phyloP scores from a whole-genome alignment of 1,139 yeast genomes.

The Suhomyces bokatorum region DNA sequence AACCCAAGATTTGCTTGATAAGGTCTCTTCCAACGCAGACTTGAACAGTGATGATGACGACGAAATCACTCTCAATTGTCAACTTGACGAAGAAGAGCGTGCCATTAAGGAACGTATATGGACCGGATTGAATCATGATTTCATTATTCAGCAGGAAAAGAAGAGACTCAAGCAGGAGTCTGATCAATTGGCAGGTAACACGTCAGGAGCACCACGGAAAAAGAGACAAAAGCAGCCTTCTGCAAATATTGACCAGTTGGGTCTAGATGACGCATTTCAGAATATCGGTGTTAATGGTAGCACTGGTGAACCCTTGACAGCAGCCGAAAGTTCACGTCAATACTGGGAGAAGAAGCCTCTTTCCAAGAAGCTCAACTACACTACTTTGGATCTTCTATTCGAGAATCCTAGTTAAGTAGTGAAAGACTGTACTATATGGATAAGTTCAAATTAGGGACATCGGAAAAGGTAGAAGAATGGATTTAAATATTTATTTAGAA shows the following conservation, averaged over 20 bases:
- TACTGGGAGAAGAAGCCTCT: conserved; percentile 70
- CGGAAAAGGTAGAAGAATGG: neutral
- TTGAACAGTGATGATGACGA: conserved; percentile 70
- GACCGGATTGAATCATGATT: conserved; percentile 88
- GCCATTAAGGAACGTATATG: conserved; percentile 75
- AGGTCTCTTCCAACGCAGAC: conserved; percentile 60
- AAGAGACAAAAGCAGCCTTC: conserved; percentile 32
- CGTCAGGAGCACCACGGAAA: conserved; percentile 48
- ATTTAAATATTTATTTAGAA: too few relatives aligned
- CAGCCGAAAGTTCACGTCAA: conserved; percentile 73
- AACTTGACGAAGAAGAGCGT: conserved; percentile 68
- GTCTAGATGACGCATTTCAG: conserved; percentile 40
- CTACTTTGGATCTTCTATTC: conserved; percentile 69
- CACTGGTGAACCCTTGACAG: conserved; percentile 49
- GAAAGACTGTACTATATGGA: too few relatives aligned
- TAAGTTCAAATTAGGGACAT: neutral
- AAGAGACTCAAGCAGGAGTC: conserved; percentile 84
- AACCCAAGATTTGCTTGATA: conserved; percentile 51
- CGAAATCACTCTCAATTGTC: conserved; percentile 58
- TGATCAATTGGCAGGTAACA: conserved; percentile 77
- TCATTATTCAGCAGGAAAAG: conserved; percentile 78
- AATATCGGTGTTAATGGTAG: conserved; percentile 42
- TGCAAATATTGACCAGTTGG: conserved; percentile 17
- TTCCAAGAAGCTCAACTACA: conserved; percentile 86
- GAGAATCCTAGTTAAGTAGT: conserved; percentile 8